Evolutionary conservation across 2,329 filamentous ascomycete genomes (phyloP), one percentile per base, ranked within the genome.

Genomic region (Cladosporium sp.): DNA sequence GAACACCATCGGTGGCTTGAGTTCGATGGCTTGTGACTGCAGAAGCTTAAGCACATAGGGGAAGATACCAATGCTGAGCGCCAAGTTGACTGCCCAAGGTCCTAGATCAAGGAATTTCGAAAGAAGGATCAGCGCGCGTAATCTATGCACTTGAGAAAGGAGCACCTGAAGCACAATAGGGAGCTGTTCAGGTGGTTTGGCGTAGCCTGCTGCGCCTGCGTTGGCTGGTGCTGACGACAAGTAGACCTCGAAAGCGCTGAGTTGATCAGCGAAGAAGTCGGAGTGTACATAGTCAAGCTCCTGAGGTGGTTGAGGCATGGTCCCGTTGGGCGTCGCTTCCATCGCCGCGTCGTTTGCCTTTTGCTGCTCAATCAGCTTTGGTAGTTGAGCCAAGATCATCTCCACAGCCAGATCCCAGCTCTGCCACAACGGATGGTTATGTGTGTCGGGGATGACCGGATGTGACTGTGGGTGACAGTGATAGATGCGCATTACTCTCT

Each of bases 1-100:
- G 78, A 98, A 99, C 5, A 99, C 93, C 95, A 99, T 98, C 67
- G 98, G 93, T 0, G 95, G 94, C 75, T 98, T 98, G 68, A 99
- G 81, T 78, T 99, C 95, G 56, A 92, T 87, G 0, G 95, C 95
- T 56, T 96, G 94, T 5, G 95, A 98, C 77, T 99, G 95, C 21
- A 99, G 82, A 29, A 99, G 83, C 79, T 99, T 99, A 37, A 99
- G 82, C n/a, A 99, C 95, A 75, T 99, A 99, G 0, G 95, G 95
- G 78, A 99, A 99, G 68, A 99, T 99, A 28, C 95, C 95, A 68
- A 99, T 99, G 78, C 93, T 97, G 18, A 99, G 84, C 18, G 95
- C 95, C 49, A 99, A 87, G 77, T 98, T 95, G n/a, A 99, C 95
- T 33, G 95, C 96, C 95, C 95, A 99, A 0, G 95, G 95, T 0